A percentile compares a stretch with the other conserved stretches of the same genome.
These are phyloP conservation scores for Wickerhamiella azymoides DNA, from an alignment of 805 yeast species.

Conservation along the genomic window DNA sequence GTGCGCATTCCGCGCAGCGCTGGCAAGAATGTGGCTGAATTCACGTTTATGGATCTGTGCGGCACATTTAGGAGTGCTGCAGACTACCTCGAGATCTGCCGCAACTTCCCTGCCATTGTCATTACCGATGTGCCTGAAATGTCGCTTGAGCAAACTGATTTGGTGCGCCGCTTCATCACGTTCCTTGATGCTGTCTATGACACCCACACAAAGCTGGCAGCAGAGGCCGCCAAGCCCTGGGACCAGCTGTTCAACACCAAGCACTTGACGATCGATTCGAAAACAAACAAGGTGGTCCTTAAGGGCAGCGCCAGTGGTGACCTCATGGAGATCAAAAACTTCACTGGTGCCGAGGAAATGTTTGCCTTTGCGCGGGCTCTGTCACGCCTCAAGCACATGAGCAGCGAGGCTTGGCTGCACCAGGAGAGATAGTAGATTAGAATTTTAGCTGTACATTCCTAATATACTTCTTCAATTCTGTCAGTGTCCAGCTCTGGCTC, in stretches of 20 bases:
- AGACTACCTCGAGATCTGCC: slow-evolving; percentile 76
- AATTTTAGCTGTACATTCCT: background rate
- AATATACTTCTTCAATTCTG: too few species aligned
- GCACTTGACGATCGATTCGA: slow-evolving; percentile 32
- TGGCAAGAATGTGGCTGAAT: slow-evolving; percentile 76
- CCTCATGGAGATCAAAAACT: slow-evolving; percentile 32
- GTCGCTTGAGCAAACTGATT: slow-evolving; percentile 63
- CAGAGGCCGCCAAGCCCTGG: slow-evolving; percentile 78
- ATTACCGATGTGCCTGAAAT: slow-evolving; percentile 86
- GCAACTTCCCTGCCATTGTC: slow-evolving; percentile 61
- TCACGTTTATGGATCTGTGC: slow-evolving; percentile 74
- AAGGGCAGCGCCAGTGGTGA: slow-evolving; percentile 31
- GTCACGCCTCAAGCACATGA: slow-evolving; percentile 84
- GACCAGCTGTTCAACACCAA: slow-evolving; percentile 70
- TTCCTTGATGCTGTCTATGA: slow-evolving; percentile 94
- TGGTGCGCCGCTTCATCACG: slow-evolving; percentile 82
- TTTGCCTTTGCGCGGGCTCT: slow-evolving; percentile 95
- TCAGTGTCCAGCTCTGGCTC: too few species aligned
- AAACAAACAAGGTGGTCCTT: slow-evolving; percentile 16
- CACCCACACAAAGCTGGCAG: slow-evolving; percentile 73
- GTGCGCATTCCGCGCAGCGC: slow-evolving; percentile 61
- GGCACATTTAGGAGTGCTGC: slow-evolving; percentile 86
- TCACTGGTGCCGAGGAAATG: slow-evolving; percentile 85
- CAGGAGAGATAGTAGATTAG: background rate
- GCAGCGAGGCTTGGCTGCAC: slow-evolving; percentile 67